A percentile compares a stretch with the other conserved stretches of the same genome.
Conservation (phyloP, 305 asterid species). For the Fraxinus latifolia region DNA sequence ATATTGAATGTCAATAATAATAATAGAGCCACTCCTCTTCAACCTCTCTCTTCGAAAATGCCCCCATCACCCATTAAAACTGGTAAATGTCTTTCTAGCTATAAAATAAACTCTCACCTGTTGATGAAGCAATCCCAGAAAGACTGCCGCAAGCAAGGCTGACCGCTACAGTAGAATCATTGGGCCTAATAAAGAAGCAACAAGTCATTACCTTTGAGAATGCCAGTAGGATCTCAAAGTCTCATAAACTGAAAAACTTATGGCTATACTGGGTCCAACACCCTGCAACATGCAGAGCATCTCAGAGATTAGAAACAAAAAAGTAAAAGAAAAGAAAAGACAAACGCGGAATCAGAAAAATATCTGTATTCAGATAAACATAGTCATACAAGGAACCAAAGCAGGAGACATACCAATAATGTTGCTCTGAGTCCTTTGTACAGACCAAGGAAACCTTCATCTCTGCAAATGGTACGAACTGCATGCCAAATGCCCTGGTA, state of each 20-base stretch:
- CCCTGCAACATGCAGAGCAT: slow-evolving; percentile 50
- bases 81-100: neutral
- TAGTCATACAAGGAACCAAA: neutral
- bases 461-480: slow-evolving; percentile 77
- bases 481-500: slow-evolving; percentile 90
- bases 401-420: slow-evolving; percentile 53
- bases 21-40: neutral
- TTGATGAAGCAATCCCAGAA: slow-evolving; percentile 92
- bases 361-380: neutral
- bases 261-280: slow-evolving; percentile 95
- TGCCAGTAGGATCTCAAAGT: slow-evolving; percentile 65
- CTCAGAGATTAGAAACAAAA: neutral
- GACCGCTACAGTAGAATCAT: slow-evolving; percentile 63
- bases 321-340: neutral
- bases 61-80: neutral
- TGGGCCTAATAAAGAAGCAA: slow-evolving; percentile 52
- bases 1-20: neutral
- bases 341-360: neutral
- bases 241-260: slow-evolving; percentile 94
- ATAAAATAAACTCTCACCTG: slow-evolving; percentile 41
- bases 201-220: slow-evolving; percentile 47
- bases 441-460: slow-evolving; percentile 87
- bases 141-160: slow-evolving; percentile 96
- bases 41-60: neutral
- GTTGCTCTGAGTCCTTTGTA: slow-evolving; percentile 98